These are phyloP conservation scores for Stylosanthes scabra DNA, from an alignment of 331 rosid species.

Conservation along the genomic window DNA sequence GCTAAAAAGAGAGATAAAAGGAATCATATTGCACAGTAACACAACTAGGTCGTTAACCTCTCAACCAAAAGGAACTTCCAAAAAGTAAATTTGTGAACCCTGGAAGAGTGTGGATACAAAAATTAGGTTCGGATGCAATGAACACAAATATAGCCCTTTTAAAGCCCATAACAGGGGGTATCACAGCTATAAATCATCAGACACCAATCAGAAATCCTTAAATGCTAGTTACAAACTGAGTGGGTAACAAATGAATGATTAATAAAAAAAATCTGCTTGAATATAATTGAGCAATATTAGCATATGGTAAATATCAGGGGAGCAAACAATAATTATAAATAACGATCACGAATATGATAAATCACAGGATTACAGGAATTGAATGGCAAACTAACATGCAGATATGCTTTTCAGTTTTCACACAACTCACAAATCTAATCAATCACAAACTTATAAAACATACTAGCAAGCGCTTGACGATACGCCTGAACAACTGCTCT, in stretches of 20 bases:
- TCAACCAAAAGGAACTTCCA: background rate
- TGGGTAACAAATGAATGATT: background rate
- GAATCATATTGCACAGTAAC: background rate
- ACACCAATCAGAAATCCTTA: background rate
- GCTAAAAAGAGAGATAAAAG: background rate
- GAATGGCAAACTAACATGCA: constrained; percentile 3
- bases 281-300: constrained; percentile 1
- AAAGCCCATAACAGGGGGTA: background rate
- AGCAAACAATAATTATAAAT: background rate
- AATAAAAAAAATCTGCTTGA: background rate
- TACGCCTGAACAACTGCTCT: constrained; percentile 76
- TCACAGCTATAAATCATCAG: background rate
- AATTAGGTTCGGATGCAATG: background rate
- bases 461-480: constrained; percentile 78
- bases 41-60: background rate
- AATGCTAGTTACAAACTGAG: constrained; percentile 5
- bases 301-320: background rate
- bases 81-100: background rate
- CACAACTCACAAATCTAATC: constrained; percentile 21
- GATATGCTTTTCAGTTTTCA: background rate
- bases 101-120: background rate
- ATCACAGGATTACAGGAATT: background rate
- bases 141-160: background rate
- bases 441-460: constrained; percentile 29
- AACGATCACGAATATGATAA: background rate